phyloP scores from a whole-genome alignment of 257 asterid genomes.

The Plantago elongata region DNA sequence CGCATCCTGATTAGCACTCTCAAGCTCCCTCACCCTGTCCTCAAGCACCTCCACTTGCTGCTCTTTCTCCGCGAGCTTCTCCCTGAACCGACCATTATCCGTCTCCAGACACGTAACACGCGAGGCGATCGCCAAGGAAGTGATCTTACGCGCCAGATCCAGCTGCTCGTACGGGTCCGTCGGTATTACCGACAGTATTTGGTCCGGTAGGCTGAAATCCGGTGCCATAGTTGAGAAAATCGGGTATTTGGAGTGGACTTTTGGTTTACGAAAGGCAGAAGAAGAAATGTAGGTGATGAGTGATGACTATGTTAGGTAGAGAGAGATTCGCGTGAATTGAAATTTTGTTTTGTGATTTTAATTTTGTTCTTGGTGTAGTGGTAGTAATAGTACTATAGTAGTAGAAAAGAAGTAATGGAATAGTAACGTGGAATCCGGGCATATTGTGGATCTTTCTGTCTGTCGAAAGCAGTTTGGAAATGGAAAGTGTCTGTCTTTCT shows the following conservation, averaged over 20 bases:
- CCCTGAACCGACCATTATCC: constrained; percentile 54
- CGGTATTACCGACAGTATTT: constrained; percentile 77
- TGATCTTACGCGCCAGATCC: constrained; percentile 98
- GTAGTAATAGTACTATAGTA: too few species aligned
- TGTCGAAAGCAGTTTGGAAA: too few species aligned
- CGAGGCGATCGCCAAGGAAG: constrained; percentile 97
- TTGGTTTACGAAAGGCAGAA: too few species aligned
- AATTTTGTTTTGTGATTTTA: too few species aligned
- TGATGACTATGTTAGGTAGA: too few species aligned
- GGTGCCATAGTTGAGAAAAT: constrained; percentile 37
- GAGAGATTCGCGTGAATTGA: too few species aligned
- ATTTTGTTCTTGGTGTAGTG: too few species aligned
- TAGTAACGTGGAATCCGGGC: too few species aligned
- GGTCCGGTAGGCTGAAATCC: constrained; percentile 73
- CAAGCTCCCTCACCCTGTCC: constrained; percentile 53
- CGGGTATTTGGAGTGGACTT: not conserved
- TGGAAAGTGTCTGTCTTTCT: too few species aligned
- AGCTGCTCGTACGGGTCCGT: constrained; percentile 94
- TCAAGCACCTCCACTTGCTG: constrained; percentile 54
- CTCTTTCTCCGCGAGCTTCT: constrained; percentile 65
- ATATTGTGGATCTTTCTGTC: too few species aligned
- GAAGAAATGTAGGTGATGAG: too few species aligned
- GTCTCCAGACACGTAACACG: constrained; percentile 81
- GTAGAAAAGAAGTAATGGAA: too few species aligned
- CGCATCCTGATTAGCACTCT: constrained; percentile 53